Evolutionary conservation across 441 rosid species (phyloP), one percentile per base, ranked within the genome.

Genomic region (Eutrema salsugineum): DNA sequence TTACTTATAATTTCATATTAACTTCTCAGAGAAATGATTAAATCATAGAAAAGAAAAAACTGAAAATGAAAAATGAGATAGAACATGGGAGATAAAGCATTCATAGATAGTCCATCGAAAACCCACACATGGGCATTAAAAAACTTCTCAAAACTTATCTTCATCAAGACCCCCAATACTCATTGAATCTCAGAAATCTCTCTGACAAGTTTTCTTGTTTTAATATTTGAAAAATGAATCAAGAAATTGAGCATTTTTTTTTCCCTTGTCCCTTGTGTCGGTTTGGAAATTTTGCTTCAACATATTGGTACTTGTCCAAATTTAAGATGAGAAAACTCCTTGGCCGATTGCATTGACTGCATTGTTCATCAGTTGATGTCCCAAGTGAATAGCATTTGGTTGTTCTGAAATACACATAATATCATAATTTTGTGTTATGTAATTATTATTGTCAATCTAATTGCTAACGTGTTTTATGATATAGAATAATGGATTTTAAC

Each of bases 141-240:
- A 12, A 30, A 20, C 5, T 49, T 50, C 11, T 30, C 55, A 59
- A 74, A 60, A 60, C 19, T 62, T n/a, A 71, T 71, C 68, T 71
- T 71, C 75, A 71, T 62, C 68, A 71, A 71, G 62, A 62, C 36
- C 44, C 65, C 50, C 9, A 46, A 43, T 3, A 63, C 56, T 47
- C 44, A 48, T 2, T 28, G 19, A 57, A 66, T 49, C 72, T 66
- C 20, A 49, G 47, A 63, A 73, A 73, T 51, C 78, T 74, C 57
- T 74, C 78, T 43, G 63, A 74, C 68, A 74, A 74, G 38, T 42
- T 6, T 61, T 44, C 15, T 1, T 5, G 6, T 28, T 49, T 28
- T 6, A 12, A 71, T 6, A 39, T 70, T 49, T 39, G 36, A 38
- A 66, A 66, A 67, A 60, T 60, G 68, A 74, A 74, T 67, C 73